phyloP scores from a whole-genome alignment of 768 basidiomycete genomes.

The Boletus huronensis region DNA sequence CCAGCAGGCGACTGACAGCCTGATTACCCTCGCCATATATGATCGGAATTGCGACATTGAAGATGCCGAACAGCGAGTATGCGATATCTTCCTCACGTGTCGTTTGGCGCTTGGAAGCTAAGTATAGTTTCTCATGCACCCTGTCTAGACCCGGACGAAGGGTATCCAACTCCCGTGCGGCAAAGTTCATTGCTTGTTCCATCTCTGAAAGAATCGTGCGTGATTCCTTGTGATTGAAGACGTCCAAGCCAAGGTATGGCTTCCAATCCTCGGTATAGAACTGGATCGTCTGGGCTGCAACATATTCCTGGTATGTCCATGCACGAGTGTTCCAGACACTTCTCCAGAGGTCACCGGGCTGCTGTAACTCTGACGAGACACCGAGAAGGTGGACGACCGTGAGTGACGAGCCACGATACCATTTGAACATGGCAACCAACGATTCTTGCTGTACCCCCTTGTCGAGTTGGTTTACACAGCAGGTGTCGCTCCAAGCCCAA shows the following conservation, averaged over 20 bases:
- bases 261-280: too few species aligned
- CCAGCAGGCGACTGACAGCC: neutral
- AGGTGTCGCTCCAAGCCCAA: slow-evolving; percentile 12
- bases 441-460: neutral
- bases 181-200: neutral
- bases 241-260: neutral
- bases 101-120: neutral
- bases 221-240: slow-evolving; percentile 6
- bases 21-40: neutral
- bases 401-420: slow-evolving; percentile 5
- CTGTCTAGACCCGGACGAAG: slow-evolving; percentile 5
- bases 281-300: too few species aligned
- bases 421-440: slow-evolving; percentile 9
- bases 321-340: too few species aligned
- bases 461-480: slow-evolving; percentile 2
- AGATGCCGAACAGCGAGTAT: neutral
- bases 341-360: too few species aligned
- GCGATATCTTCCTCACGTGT: neutral
- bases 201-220: neutral
- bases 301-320: too few species aligned
- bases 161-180: neutral
- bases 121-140: neutral
- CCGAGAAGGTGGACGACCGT: slow-evolving; percentile 4
- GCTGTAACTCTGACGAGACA: too few species aligned
- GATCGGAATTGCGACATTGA: neutral